Evolutionary conservation across 1,284 basidiomycete genomes (phyloP), one percentile per base, ranked within the genome.

Genomic region (Leucoagaricus sp.): DNA sequence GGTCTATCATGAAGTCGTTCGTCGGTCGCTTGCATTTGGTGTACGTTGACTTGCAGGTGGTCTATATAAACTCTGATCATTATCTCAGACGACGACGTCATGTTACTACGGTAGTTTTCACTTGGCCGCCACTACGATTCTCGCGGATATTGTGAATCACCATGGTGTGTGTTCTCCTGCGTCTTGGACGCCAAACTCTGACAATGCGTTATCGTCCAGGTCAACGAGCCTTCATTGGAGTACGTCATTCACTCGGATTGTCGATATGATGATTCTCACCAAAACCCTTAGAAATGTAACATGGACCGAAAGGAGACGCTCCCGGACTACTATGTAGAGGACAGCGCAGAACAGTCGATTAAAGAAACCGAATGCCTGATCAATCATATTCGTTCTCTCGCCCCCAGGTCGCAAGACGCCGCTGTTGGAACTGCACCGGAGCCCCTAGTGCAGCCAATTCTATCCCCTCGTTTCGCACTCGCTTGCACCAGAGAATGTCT

Each of bases 381-480:
- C 62, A 62, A 75, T 0, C 75, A 94, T 72, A 89, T 96, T 63
- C 82, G 81, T 28, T 67, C 79, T 1, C 71, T 91, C 34, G 70
- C 78, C n/a, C 67, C 68, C 4, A 66, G 62, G 7, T 53, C 63
- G 29, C 57, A 50, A 52, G 60, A 65, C 23, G 52, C 63, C 4
- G 59, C 68, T 19, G 60, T 60, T 15, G 63, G 55, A 40, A 64
- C 54, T 45, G 53, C 47, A 55, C 71, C 38, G 77, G 63, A 69
- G 55, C 68, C 75, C 6, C 83, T 95, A 15, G 91, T 98, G 5
- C 89, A 91, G 58, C 96, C 96, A 0, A 86, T 96, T 66, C 75
- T 98, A 44, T 98, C 96, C 0, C 96, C 96, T 17, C 89, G 96
- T 17, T 98, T 99, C 71, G 96, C 96, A 26, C 91, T 99, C 61